These are phyloP conservation scores for Musa balbisiana DNA, from an alignment of 202 grass and related monocot species.

Conservation along the genomic window DNA sequence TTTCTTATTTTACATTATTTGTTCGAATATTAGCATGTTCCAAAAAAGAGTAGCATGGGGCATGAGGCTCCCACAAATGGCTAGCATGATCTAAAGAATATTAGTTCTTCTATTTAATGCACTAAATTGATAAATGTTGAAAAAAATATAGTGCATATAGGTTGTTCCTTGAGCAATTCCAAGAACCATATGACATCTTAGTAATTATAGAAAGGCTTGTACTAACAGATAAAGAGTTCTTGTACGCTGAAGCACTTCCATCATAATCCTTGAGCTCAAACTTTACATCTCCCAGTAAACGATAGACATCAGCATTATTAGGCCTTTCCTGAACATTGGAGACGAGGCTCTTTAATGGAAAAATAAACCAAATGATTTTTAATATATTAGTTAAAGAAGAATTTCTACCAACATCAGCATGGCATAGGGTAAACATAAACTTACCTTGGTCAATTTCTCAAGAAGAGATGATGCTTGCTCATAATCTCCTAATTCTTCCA, in stretches of 20 bases:
- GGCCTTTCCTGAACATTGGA: conserved; percentile 58
- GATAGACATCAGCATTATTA: conserved; percentile 71
- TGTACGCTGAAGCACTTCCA: conserved; percentile 72
- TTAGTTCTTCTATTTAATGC: too few species aligned
- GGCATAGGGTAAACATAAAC: conserved; percentile 10
- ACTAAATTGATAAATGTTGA: too few species aligned
- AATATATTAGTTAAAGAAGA: background rate
- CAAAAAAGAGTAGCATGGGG: background rate
- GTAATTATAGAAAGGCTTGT: conserved; percentile 14
- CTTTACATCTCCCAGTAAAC: conserved; percentile 84
- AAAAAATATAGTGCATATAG: too few species aligned
- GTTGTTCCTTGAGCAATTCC: background rate
- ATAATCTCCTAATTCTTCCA: conserved; percentile 83
- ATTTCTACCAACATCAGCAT: background rate
- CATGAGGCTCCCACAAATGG: background rate
- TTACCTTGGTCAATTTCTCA: conserved; percentile 76
- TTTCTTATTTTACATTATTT: background rate
- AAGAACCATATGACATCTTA: background rate
- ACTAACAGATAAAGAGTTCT: conserved; percentile 57
- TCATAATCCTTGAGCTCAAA: conserved; percentile 90
- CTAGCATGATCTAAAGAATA: background rate
- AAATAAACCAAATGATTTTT: conserved; percentile 23
- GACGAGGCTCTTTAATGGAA: conserved; percentile 20
- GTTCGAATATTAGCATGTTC: too few species aligned
- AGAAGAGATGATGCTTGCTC: conserved; percentile 62